phyloP scores from a whole-genome alignment of 805 yeast species.

The Spathaspora arborariae region DNA sequence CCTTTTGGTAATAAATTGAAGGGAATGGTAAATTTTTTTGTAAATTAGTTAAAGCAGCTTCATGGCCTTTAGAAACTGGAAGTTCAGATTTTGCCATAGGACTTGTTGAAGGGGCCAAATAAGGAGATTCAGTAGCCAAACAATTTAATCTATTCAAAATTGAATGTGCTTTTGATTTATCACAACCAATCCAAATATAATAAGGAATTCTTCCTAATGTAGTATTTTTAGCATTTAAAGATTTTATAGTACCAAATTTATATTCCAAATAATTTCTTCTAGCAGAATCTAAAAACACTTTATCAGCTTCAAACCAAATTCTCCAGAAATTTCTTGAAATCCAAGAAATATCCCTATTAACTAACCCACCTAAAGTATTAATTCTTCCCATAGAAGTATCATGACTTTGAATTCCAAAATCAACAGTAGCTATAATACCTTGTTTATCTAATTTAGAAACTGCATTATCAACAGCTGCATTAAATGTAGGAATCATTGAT shows the following conservation, averaged over 20 bases:
- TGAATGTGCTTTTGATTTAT: slow-evolving; percentile 31
- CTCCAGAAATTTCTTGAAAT: slow-evolving; percentile 77
- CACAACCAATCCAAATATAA: slow-evolving; percentile 75
- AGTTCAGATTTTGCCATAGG: slow-evolving; percentile 12
- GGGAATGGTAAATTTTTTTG: slow-evolving; percentile 73
- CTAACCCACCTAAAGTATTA: slow-evolving; percentile 72
- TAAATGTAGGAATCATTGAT: slow-evolving; percentile 82
- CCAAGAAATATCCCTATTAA: slow-evolving; percentile 74
- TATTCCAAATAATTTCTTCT: slow-evolving; percentile 83
- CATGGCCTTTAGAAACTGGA: slow-evolving; percentile 64
- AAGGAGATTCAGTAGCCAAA: slow-evolving; percentile 78
- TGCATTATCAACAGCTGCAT: slow-evolving; percentile 73
- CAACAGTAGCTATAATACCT: slow-evolving; percentile 70
- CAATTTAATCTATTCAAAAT: slow-evolving; percentile 66
- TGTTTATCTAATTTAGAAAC: slow-evolving; percentile 46
- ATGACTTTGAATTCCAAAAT: slow-evolving; percentile 72
- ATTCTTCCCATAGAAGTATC: slow-evolving; percentile 65
- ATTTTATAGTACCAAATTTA: slow-evolving; percentile 76
- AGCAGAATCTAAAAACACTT: slow-evolving; percentile 73
- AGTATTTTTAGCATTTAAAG: slow-evolving; percentile 63
- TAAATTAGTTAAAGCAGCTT: slow-evolving; percentile 64
- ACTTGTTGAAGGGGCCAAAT: slow-evolving; percentile 54
- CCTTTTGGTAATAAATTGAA: slow-evolving; percentile 72
- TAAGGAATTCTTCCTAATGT: slow-evolving; percentile 73
- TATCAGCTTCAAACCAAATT: slow-evolving; percentile 82